phyloP scores from a whole-genome alignment of 164 flowering plant species.

The Annona squamosa region DNA sequence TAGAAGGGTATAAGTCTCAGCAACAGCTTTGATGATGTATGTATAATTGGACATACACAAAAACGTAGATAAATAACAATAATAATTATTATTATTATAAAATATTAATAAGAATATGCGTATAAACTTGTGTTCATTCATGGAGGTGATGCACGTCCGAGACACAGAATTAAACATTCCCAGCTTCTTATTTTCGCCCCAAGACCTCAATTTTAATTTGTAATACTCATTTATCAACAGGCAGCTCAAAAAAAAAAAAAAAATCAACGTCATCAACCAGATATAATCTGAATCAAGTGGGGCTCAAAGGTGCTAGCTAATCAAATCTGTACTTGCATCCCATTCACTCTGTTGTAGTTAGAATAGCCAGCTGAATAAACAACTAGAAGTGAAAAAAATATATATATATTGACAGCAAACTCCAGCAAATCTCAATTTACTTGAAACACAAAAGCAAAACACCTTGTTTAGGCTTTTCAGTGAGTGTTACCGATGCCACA shows the following conservation, averaged over 20 bases:
- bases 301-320: neutral
- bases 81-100: too few species aligned
- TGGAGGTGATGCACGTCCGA: neutral
- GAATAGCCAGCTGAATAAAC: neutral
- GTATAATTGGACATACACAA: too few species aligned
- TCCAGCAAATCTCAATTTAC: neutral
- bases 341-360: neutral
- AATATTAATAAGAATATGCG: neutral
- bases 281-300: neutral
- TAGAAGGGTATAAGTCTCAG: too few species aligned
- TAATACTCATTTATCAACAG: neutral
- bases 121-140: too few species aligned
- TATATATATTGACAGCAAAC: neutral
- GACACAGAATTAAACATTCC: neutral
- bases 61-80: too few species aligned
- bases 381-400: neutral
- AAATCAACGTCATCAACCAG: neutral
- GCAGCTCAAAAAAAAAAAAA: too few species aligned
- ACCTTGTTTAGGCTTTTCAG: neutral
- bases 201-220: neutral
- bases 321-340: neutral
- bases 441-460: too few species aligned
- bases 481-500: constrained; percentile 67
- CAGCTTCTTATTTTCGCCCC: neutral
- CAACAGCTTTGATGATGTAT: too few species aligned